Evolutionary conservation across 192 early-diverging fungal genomes (phyloP).

Genomic region (Coemansia sp.): DNA sequence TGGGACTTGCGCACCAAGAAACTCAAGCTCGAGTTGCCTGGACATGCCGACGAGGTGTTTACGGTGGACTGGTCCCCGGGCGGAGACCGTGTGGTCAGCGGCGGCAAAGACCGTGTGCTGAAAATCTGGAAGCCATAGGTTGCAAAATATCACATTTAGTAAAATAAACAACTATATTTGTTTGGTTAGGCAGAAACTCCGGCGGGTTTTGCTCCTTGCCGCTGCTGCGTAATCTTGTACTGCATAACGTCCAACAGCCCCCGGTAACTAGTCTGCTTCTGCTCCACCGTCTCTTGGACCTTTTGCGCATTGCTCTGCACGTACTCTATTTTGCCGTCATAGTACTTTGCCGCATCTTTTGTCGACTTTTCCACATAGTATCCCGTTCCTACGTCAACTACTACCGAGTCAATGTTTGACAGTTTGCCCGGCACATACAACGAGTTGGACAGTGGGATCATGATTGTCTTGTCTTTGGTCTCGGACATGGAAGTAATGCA

Average conservation of each 20-base stretch:
- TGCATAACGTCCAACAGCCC: slow-evolving; percentile 50
- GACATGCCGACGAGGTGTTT: slow-evolving; percentile 95
- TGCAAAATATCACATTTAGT: no score
- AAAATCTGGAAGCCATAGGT: slow-evolving; percentile 73
- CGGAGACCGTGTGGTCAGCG: slow-evolving; percentile 89
- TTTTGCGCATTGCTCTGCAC: slow-evolving; percentile 78
- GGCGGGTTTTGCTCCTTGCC: slow-evolving; percentile 15
- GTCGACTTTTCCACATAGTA: slow-evolving; percentile 92
- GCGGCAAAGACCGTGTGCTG: slow-evolving; percentile 87
- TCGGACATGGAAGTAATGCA: slow-evolving; percentile 64
- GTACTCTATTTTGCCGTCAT: slow-evolving; percentile 78
- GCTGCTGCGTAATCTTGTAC: slow-evolving; percentile 45
- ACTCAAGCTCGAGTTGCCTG: slow-evolving; percentile 91
- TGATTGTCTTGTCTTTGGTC: slow-evolving; percentile 46
- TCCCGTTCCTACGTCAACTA: slow-evolving; percentile 95
- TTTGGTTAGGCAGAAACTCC: not conserved
- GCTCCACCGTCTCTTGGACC: slow-evolving; percentile 77
- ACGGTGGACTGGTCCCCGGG: slow-evolving; percentile 93
- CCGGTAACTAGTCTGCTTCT: slow-evolving; percentile 71
- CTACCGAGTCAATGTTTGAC: slow-evolving; percentile 75
- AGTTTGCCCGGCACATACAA: slow-evolving; percentile 94
- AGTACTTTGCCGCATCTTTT: slow-evolving; percentile 81
- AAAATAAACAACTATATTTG: not conserved
- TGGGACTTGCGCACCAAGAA: slow-evolving; percentile 92
- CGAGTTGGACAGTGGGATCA: slow-evolving; percentile 55